phyloP scores from a whole-genome alignment of 2,329 filamentous ascomycete genomes.

The Cyphellophora attinorum region DNA sequence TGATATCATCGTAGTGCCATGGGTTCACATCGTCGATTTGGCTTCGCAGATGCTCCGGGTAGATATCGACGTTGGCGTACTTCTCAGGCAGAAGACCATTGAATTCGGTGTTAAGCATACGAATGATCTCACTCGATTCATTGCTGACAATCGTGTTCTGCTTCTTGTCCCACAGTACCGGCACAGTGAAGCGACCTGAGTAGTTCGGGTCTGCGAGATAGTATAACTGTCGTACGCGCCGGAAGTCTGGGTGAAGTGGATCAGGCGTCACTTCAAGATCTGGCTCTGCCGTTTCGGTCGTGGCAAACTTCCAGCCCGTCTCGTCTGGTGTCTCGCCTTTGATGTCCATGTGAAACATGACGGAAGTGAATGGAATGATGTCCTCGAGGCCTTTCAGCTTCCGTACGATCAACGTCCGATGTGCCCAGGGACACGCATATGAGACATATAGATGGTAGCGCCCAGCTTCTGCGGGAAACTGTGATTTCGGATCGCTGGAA shows the following conservation, averaged over 20 bases:
- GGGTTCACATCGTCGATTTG: constrained; percentile 64
- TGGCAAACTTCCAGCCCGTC: constrained; percentile 65
- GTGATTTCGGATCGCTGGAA: constrained; percentile 58
- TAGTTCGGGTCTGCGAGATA: constrained; percentile 60
- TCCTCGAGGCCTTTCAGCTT: constrained; percentile 40
- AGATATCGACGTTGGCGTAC: constrained; percentile 48
- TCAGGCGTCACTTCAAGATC: constrained; percentile 37
- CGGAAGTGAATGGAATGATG: constrained; percentile 55
- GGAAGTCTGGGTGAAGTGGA: constrained; percentile 56
- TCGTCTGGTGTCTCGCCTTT: constrained; percentile 25
- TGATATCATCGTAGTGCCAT: constrained; percentile 60
- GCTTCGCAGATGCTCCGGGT: constrained; percentile 49
- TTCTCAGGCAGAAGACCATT: constrained; percentile 52
- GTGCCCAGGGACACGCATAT: constrained; percentile 83
- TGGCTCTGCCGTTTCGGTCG: constrained; percentile 42
- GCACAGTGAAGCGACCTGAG: constrained; percentile 67
- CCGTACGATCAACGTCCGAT: constrained; percentile 37
- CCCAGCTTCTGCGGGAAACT: constrained; percentile 74
- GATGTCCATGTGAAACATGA: constrained; percentile 62
- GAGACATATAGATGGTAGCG: constrained; percentile 91
- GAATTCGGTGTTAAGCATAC: constrained; percentile 71
- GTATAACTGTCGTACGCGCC: constrained; percentile 63
- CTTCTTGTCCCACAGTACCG: constrained; percentile 71
- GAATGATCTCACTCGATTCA: constrained; percentile 76
- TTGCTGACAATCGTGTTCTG: constrained; percentile 69